Conservation (phyloP, 306 rosid species). For the Cicer arietinum region DNA sequence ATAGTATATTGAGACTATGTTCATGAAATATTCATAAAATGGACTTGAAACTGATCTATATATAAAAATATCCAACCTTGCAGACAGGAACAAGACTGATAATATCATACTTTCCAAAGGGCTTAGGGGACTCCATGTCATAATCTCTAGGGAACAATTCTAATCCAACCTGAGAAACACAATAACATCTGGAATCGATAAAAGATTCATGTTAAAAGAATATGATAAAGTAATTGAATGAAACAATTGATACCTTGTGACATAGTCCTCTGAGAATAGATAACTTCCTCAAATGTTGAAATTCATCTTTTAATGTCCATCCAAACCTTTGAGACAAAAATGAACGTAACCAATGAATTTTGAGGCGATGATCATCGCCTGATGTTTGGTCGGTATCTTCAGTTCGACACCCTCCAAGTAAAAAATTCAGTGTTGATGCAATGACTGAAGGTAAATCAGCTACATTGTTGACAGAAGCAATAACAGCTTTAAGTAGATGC, state of each 20-base stretch:
- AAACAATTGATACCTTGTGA: constrained; percentile 65
- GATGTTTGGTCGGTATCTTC: constrained; percentile 56
- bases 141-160: constrained; percentile 87
- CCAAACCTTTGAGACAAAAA: constrained; percentile 72
- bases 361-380: constrained; percentile 60
- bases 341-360: constrained; percentile 67
- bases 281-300: constrained; percentile 78
- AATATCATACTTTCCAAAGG: constrained; percentile 74
- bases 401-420: constrained; percentile 62
- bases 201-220: constrained; percentile 25
- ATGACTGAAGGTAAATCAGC: constrained; percentile 66
- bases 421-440: constrained; percentile 74
- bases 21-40: constrained; percentile 30
- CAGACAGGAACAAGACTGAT: constrained; percentile 89
- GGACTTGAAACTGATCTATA: neutral
- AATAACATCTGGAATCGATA: constrained; percentile 20
- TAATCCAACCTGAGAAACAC: constrained; percentile 72
- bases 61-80: constrained; percentile 62
- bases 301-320: constrained; percentile 77
- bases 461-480: constrained; percentile 63
- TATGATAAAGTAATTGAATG: neutral
- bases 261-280: constrained; percentile 89
- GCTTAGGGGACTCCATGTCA: constrained; percentile 75
- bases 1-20: constrained; percentile 17
- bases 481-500: constrained; percentile 78